Evolutionary conservation across 2,329 filamentous ascomycete genomes (phyloP), one percentile per base, ranked within the genome.

Genomic region (Diaporthe citri): DNA sequence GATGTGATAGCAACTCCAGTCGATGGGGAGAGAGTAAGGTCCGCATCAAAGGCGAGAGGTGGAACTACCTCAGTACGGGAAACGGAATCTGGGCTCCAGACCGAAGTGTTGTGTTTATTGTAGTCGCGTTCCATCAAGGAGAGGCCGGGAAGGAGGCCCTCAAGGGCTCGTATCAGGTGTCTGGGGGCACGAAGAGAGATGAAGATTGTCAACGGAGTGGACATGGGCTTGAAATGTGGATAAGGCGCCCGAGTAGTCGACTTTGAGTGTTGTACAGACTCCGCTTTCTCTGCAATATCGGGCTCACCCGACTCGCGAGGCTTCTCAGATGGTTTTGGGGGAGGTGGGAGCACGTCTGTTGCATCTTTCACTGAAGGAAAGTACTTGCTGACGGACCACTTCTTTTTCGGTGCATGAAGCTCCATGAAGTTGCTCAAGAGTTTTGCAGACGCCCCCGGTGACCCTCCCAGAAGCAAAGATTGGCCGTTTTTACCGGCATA

Each of bases 1-100:
- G 90, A 94, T 0, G 94, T 94, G 28, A 94, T 80, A 0, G 97
- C 82, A 3, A 97, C 84, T 0, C 94, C 95, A 0, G 89, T 91
- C 0, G 86, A 87, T 0, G 94, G 91, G 0, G 94, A 94, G 7
- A 96, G 79, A 1, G 93, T 89, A 4, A 98, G 83, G 79, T 98
- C 95, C 3, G 94, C 93, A 81, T 95, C 93, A 8, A 86, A 83
- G 1, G 84, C 83, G 1, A 89, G 81, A 0, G 83, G 77, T 0
- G 85, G 87, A 5, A 79, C 75, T 3, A 83, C 43, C 34, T 76
- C 77, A 2, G 76, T 74, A 6, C 73, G 74, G 5, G 59, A 60
- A 52, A 78, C 75, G 0, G 77, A 78, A n/a, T 79, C 79, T 12
- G 77, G 77, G 12, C 69, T 28, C 80, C 77, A 80, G 34, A 64